Base-by-base conservation (phyloP, 805 yeast species). In the Wickerhamiella australiensis region DNA sequence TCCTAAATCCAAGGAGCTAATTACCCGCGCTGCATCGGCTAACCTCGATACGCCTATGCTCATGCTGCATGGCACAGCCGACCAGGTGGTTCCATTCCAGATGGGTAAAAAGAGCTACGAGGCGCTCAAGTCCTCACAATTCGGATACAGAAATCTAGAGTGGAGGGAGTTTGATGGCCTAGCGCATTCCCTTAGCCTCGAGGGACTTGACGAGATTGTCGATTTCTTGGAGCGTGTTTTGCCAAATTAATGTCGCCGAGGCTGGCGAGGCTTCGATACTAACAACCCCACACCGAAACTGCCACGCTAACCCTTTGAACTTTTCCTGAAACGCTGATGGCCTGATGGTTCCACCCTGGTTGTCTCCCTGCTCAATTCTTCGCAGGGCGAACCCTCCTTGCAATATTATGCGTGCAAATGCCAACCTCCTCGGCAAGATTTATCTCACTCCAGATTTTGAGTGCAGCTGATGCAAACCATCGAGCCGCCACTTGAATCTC, bases 21-120 rank as follows among this genome's bases (percentile, higher is more conserved):
- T 49, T 21, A 37, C 42, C 31, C 43, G 46, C 18, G 55, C 57
- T 29, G 49, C 50, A 12, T 63, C 66, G n/a, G 59, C 61, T 29
- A 85, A 86, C 61, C 60, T 65, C 13, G 66, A 70, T 5, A 83
- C 94, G 0, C 94, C 95, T 0, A 68, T 85, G 6, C 85, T 87
- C 68, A 84, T 85, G 57, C 94, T 92, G 6, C 96, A 90, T 64
- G 97, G 98, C 27, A 77, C 78, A 4, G 65, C 61, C 2, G 97
- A 90, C 61, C 82, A 82, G 0, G 69, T 88, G 3, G 75, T 90
- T 9, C 59, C 64, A 7, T 65, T 64, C 37, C 55, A 63, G 7
- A 65, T 56, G 52, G 80, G 77, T 2, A 60, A 66, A 38, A 50
- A 58, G 25, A 66, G 79, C 1, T 56, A 63, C 12, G 73, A 75